Evolutionary conservation across 148 eudicot genomes (phyloP).

Genomic region (Diospyros kaki): DNA sequence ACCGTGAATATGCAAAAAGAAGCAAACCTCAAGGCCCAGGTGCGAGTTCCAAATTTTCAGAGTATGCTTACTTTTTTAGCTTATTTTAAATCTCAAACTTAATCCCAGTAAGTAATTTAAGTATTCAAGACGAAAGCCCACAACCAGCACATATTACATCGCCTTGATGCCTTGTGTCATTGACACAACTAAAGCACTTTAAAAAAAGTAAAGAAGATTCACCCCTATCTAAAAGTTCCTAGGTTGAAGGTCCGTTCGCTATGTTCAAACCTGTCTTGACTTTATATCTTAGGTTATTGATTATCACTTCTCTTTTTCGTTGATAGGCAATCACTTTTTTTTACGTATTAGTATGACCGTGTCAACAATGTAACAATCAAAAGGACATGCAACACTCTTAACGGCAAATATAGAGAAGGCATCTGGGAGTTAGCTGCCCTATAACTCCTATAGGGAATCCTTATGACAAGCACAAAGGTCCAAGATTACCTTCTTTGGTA

Average conservation of each 20-base stretch:
- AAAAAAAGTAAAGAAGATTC: too few species aligned
- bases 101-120: too few species aligned
- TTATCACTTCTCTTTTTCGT: background rate
- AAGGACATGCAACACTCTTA: background rate
- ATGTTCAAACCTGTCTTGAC: background rate
- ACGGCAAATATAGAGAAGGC: background rate
- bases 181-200: too few species aligned
- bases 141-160: too few species aligned
- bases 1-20: background rate
- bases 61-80: too few species aligned
- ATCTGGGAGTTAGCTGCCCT: background rate
- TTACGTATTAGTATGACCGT: background rate
- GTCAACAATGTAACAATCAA: background rate
- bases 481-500: constrained; percentile 60
- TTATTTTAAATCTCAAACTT: too few species aligned
- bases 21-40: background rate
- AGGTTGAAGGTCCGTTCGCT: background rate
- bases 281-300: background rate
- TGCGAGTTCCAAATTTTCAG: background rate
- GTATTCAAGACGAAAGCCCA: too few species aligned
- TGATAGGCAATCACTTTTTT: too few species aligned
- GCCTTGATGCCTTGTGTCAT: too few species aligned
- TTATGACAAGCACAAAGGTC: background rate
- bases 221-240: background rate
- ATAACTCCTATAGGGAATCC: background rate